A percentile compares a stretch with the other conserved stretches of the same genome.
phyloP scores from a whole-genome alignment of 306 rosid genomes.

The Trifolium repens region DNA sequence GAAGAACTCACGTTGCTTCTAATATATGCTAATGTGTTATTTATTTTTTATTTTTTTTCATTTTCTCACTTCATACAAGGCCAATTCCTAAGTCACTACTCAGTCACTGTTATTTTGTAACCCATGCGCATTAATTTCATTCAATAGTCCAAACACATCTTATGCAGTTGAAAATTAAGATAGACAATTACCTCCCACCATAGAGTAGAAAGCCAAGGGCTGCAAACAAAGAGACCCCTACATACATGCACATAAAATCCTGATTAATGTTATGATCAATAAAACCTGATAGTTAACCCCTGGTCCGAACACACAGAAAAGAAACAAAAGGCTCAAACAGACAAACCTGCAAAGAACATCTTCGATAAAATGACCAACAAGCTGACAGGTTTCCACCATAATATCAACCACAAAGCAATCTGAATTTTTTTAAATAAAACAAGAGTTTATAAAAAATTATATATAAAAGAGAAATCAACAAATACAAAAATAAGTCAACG shows the following conservation, averaged over 20 bases:
- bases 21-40: constrained; percentile 2
- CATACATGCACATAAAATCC: constrained; percentile 36
- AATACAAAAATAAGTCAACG: constrained; percentile 40
- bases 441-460: constrained; percentile 2
- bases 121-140: constrained; percentile 22
- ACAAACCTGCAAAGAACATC: constrained; percentile 90
- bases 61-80: constrained; percentile 23
- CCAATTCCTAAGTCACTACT: constrained; percentile 22
- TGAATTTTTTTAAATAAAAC: constrained; percentile 43
- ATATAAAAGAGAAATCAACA: constrained; percentile 28
- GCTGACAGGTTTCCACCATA: constrained; percentile 88
- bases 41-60: constrained; percentile 1
- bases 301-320: background rate
- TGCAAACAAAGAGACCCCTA: constrained; percentile 92
- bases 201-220: constrained; percentile 98
- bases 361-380: constrained; percentile 67
- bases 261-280: constrained; percentile 30
- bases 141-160: constrained; percentile 26
- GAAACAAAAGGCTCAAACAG: background rate
- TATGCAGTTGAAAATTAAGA: constrained; percentile 37
- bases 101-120: constrained; percentile 27
- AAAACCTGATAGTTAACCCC: constrained; percentile 17
- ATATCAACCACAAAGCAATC: constrained; percentile 86
- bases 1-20: background rate
- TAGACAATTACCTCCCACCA: constrained; percentile 84